Conservation (phyloP, 2,329 filamentous ascomycete species). For the Diaporthe batatas region DNA sequence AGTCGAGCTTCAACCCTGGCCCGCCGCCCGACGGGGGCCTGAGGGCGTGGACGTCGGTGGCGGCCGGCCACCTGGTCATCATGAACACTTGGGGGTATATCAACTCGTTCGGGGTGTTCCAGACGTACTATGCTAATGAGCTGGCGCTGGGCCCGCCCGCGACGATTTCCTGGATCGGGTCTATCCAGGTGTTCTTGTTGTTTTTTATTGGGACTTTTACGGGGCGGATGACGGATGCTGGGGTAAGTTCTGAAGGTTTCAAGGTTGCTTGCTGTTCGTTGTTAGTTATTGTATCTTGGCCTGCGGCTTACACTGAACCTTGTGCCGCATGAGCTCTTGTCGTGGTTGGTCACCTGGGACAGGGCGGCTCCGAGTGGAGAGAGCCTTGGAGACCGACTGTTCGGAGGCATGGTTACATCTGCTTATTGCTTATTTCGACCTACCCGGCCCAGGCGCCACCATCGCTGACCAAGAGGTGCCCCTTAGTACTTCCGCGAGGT, state of each 20-base stretch:
- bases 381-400: background rate
- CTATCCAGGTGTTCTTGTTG: conserved; percentile 66
- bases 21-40: conserved; percentile 66
- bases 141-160: conserved; percentile 56
- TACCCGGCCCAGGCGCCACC: rapidly evolving
- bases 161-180: conserved; percentile 68
- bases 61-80: conserved; percentile 60
- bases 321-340: background rate
- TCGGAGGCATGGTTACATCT: background rate
- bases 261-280: too few species aligned
- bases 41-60: conserved; percentile 60
- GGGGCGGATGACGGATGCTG: conserved; percentile 67
- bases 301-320: background rate
- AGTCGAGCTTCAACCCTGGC: conserved; percentile 56
- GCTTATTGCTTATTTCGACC: background rate
- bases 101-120: conserved; percentile 69
- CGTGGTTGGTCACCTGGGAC: background rate
- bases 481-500: conserved; percentile 58
- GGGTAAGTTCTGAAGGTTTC: conserved; percentile 43
- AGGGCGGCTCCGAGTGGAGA: too few species aligned
- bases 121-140: conserved; percentile 62
- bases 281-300: too few species aligned
- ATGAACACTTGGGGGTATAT: conserved; percentile 69
- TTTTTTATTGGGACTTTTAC: conserved; percentile 68
- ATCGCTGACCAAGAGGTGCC: background rate